A percentile compares a stretch with the other conserved stretches of the same genome.
These are phyloP conservation scores for Heterobasidion parviporum DNA, from an alignment of 1,284 basidiomycete genomes.

Conservation along the genomic window DNA sequence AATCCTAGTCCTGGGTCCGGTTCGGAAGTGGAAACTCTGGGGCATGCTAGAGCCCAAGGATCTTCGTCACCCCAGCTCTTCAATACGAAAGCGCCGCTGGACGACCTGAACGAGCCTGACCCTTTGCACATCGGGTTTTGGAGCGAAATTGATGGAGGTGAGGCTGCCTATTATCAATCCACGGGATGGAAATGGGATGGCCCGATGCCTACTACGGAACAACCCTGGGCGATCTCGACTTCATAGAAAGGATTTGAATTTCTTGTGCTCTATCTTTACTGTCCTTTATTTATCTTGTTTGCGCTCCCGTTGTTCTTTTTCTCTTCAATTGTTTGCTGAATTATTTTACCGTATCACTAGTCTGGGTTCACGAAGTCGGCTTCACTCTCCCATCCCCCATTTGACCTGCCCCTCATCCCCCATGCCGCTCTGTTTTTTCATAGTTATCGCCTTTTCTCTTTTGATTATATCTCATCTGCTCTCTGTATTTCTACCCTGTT, in stretches of 20 bases:
- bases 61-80: slow-evolving; percentile 16
- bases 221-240: slow-evolving; percentile 64
- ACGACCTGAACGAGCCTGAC: slow-evolving; percentile 29
- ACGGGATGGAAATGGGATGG: slow-evolving; percentile 67
- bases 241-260: slow-evolving; percentile 15
- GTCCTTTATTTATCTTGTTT: slow-evolving; percentile 16
- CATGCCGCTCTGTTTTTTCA: slow-evolving; percentile 2
- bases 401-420: slow-evolving; percentile 17
- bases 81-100: slow-evolving; percentile 10
- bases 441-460: slow-evolving; percentile 13
- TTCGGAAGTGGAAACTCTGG: slow-evolving; percentile 31
- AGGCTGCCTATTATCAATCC: slow-evolving; percentile 57
- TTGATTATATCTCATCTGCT: slow-evolving; percentile 18
- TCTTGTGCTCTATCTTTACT: background rate
- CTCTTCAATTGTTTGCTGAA: slow-evolving; percentile 13
- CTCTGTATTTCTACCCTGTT: slow-evolving; percentile 26
- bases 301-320: slow-evolving; percentile 12
- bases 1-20: slow-evolving; percentile 71
- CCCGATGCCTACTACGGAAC: slow-evolving; percentile 53
- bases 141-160: slow-evolving; percentile 69
- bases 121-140: slow-evolving; percentile 49
- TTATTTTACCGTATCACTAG: slow-evolving; percentile 9
- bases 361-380: slow-evolving; percentile 11
- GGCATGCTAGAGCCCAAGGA: slow-evolving; percentile 26
- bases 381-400: slow-evolving; percentile 21